These are phyloP conservation scores for Malus hybrid DNA, from an alignment of 331 rosid species.

Conservation along the genomic window DNA sequence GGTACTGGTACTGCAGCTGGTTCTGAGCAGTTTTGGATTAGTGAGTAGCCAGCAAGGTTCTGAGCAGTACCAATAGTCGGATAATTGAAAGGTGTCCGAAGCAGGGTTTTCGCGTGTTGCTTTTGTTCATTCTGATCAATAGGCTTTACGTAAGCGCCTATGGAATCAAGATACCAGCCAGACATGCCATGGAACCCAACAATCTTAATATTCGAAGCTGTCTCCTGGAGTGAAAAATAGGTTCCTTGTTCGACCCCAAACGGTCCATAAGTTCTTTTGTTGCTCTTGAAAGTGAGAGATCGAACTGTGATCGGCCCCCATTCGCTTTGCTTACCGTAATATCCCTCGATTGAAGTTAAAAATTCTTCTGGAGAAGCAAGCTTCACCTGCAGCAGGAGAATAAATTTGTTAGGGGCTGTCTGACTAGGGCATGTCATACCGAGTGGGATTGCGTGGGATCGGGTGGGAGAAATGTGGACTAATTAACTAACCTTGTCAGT, in stretches of 20 bases:
- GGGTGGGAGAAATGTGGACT: background rate
- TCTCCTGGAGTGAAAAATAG: constrained; percentile 45
- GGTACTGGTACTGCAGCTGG: constrained; percentile 3
- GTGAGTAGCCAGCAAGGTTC: constrained; percentile 41
- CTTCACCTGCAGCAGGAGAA: constrained; percentile 38
- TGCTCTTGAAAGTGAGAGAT: constrained; percentile 59
- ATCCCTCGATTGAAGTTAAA: constrained; percentile 61
- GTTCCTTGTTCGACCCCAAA: constrained; percentile 64
- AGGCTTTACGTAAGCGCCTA: constrained; percentile 60
- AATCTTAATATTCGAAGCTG: constrained; percentile 46
- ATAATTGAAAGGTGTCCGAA: constrained; percentile 24
- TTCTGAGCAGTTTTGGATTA: constrained; percentile 58
- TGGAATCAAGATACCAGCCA: constrained; percentile 64
- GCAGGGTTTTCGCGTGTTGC: constrained; percentile 27
- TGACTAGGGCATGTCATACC: background rate
- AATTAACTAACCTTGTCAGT: constrained; percentile 42
- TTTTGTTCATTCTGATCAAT: constrained; percentile 1
- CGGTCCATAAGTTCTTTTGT: constrained; percentile 61
- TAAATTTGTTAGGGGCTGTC: too few species aligned
- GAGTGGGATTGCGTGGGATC: background rate
- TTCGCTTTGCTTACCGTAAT: constrained; percentile 51
- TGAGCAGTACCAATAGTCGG: constrained; percentile 23
- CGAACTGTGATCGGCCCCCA: constrained; percentile 40
- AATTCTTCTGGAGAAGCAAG: constrained; percentile 67
- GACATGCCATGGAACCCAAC: constrained; percentile 84